Evolutionary conservation across 164 flowering plant genomes (phyloP).

Genomic region (Aristolochia contorta): DNA sequence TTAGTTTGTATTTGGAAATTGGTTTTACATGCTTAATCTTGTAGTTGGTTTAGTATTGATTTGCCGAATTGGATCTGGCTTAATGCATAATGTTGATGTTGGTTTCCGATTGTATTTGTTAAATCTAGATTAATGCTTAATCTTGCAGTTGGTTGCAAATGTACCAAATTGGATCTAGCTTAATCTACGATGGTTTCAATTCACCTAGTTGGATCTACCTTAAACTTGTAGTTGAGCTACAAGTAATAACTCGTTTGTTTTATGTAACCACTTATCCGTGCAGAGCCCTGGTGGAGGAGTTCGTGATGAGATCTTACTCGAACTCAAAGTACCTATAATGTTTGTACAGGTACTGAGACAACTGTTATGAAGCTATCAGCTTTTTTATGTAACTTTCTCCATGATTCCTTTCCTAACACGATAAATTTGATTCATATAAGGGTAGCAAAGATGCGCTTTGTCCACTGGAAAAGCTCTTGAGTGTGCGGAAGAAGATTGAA

Average conservation of each 20-base stretch:
- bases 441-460: slow-evolving; percentile 86
- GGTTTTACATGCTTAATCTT: background rate
- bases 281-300: slow-evolving; percentile 67
- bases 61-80: no score
- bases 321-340: slow-evolving; percentile 51
- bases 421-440: slow-evolving; percentile 19
- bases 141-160: no score
- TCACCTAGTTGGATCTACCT: no score
- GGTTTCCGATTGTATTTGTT: no score
- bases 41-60: no score
- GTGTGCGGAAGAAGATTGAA: slow-evolving; percentile 57
- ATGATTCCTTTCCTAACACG: background rate
- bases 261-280: background rate
- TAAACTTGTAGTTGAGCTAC: background rate
- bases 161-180: no score
- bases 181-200: no score
- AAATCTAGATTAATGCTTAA: no score
- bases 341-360: slow-evolving; percentile 66
- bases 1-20: no score
- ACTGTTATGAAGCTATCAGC: background rate
- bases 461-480: slow-evolving; percentile 56
- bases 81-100: no score
- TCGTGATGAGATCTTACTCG: slow-evolving; percentile 55
- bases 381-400: background rate
- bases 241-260: background rate